Evolutionary conservation across 371 early-diverging fungal genomes (phyloP), one percentile per base, ranked within the genome.

Genomic region (Mucor indicus): DNA sequence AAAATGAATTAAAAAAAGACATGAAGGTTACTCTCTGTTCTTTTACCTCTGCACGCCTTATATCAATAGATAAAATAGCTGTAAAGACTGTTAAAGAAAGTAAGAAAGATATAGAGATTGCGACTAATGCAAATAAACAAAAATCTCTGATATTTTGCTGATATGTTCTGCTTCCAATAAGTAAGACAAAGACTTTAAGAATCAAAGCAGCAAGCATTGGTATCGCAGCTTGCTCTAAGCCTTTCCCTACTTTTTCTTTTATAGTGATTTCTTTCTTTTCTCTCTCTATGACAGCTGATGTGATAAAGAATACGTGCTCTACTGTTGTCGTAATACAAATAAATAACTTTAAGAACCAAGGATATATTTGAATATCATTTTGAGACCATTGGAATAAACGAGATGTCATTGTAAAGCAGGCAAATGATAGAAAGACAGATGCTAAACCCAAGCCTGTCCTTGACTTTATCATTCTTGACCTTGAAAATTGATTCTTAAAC

Each of bases 71-170:
- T 12, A 90, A 67, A 29, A 85, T 80, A 2, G 85, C 73, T 19
- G 79, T 63, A 56, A 84, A 87, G 49, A 90, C 86, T 1, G 89
- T 84, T 60, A 89, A 71, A 50, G 85, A 85, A 48, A 90, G 50
- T 19, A 84, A 53, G 50, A 81, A 87, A 36, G 83, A 86, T 51
- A 90, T 80, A 5, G 84, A 61, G 17, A 90, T 64, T 10, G 85
- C 79, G 7, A 83, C 60, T 4, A 72, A 65, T 0, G 77, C 77
- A 58, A 87, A 87, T 0, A 83, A 53, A 44, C 88, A 88, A 58
- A 89, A 90, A 44, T 87, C 84, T 54, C 79, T 70, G 15, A 89
- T 68, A 4, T 84, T 38, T 2, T 10, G 20, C 2, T 5, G 67
- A 11, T 79, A 77, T 31, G 79, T 79, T 16, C 69, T 61, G 11